Evolutionary conservation across 2,329 filamentous ascomycete genomes (phyloP).

Genomic region (Pseudogymnoascus verrucosus): DNA sequence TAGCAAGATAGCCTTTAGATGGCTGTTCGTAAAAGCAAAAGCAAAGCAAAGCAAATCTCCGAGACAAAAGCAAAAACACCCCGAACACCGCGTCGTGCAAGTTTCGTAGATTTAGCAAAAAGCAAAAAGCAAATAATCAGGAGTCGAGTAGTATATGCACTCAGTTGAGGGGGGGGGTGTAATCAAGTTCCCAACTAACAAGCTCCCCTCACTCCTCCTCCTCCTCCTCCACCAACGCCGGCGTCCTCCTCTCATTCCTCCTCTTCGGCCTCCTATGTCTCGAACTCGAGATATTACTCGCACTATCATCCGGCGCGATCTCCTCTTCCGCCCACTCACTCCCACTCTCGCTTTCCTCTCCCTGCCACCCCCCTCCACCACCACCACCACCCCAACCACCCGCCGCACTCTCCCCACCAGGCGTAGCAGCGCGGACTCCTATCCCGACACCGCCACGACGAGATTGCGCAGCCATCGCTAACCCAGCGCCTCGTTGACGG

Average conservation of each 20-base stretch:
- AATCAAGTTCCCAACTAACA: no score
- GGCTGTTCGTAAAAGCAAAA: background rate
- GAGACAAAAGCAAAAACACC: background rate
- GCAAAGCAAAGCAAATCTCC: background rate
- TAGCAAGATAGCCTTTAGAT: background rate
- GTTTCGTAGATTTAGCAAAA: background rate
- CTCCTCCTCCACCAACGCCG: constrained; percentile 63
- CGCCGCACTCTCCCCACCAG: constrained; percentile 27
- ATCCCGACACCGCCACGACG: constrained; percentile 15
- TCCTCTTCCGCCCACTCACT: constrained; percentile 41
- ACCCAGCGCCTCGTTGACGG: constrained; percentile 72
- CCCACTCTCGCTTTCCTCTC: constrained; percentile 30
- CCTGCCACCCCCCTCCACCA: constrained; percentile 19
- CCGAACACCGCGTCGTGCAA: background rate
- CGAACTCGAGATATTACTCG: constrained; percentile 71
- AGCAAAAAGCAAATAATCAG: background rate
- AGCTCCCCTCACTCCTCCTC: constrained; percentile 37
- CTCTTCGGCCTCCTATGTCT: constrained; percentile 59
- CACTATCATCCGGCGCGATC: constrained; percentile 69
- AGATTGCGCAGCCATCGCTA: constrained; percentile 35
- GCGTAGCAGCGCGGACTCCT: constrained; percentile 35
- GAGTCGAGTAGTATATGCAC: no score
- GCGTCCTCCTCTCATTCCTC: constrained; percentile 60
- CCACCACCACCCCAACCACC: constrained; percentile 18
- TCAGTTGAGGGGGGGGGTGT: no score